Conservation (phyloP, 352 stramenopile species). For the Labyrinthula sp. region DNA sequence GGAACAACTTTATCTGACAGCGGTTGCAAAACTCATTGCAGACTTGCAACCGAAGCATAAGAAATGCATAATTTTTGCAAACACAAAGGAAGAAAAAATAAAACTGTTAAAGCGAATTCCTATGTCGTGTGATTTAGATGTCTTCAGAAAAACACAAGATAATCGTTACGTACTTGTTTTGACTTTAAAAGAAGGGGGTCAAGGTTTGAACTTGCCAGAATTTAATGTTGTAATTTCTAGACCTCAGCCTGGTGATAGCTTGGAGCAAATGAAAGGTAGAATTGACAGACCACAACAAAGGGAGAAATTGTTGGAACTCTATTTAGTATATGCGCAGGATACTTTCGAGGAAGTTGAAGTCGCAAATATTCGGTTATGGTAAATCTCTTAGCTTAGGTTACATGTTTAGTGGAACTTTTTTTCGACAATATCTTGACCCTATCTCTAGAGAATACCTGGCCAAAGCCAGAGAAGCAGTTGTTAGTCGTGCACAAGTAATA, state of each 20-base stretch:
- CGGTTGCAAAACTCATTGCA: slow-evolving; percentile 1
- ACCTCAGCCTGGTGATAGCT: slow-evolving; percentile 10
- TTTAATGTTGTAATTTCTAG: slow-evolving; percentile 8
- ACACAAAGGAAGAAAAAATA: slow-evolving; percentile 4
- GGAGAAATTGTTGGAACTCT: slow-evolving; percentile 7
- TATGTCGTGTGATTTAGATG: background rate
- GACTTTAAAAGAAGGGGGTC: slow-evolving; percentile 8
- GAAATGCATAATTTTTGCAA: slow-evolving; percentile 9
- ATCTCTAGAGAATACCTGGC: no score
- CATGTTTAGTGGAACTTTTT: slow-evolving; percentile 5
- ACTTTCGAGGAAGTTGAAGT: slow-evolving; percentile 19
- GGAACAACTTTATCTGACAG: background rate
- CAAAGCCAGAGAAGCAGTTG: no score
- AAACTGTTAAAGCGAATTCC: slow-evolving; percentile 4
- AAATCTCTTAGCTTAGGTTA: no score
- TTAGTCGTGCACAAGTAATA: no score
- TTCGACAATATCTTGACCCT: slow-evolving; percentile 13
- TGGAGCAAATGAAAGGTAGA: slow-evolving; percentile 26
- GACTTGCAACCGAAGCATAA: background rate
- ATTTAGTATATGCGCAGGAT: slow-evolving; percentile 9
- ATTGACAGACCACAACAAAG: slow-evolving; percentile 12
- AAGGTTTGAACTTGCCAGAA: slow-evolving; percentile 15
- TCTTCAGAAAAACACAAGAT: background rate
- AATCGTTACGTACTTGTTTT: slow-evolving; percentile 2
- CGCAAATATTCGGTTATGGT: slow-evolving; percentile 17